Conservation (phyloP, 2,329 filamentous ascomycete genomes). For the Plenodomus lindquistii region DNA sequence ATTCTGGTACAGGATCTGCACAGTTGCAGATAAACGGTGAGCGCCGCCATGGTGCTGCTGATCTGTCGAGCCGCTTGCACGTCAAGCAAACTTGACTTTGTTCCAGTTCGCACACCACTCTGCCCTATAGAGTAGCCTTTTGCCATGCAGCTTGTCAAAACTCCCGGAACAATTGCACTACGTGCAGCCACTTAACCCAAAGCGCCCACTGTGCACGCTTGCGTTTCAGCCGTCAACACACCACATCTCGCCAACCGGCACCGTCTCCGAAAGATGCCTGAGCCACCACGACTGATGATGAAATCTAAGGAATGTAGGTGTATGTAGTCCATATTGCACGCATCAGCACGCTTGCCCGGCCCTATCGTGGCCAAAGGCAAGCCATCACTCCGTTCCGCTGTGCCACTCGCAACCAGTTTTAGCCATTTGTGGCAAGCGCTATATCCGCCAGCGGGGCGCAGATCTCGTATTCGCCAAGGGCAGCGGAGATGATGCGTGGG, state of each 20-base stretch:
- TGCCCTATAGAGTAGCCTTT: conserved; percentile 3
- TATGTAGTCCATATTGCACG: conserved; percentile 2
- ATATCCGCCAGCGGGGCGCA: conserved; percentile 3
- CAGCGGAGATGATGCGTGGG: conserved; percentile 7
- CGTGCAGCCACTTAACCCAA: conserved; percentile 11
- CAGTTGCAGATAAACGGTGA: neutral
- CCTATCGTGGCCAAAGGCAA: neutral
- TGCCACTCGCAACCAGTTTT: neutral
- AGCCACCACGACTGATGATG: conserved; percentile 1
- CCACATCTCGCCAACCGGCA: conserved; percentile 4
- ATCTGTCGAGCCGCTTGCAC: neutral
- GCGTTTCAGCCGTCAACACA: conserved; percentile 17
- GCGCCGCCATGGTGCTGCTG: neutral
- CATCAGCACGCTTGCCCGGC: conserved; percentile 7
- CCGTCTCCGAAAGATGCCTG: conserved; percentile 5
- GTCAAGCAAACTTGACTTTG: neutral
- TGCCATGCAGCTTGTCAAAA: conserved; percentile 15
- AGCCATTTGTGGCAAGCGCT: conserved; percentile 5
- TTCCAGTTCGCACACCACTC: neutral
- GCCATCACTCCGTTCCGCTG: conserved; percentile 4
- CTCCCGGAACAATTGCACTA: conserved; percentile 18
- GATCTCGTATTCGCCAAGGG: conserved; percentile 12
- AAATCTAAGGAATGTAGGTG: neutral
- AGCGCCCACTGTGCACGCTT: conserved; percentile 9
- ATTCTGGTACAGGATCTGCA: neutral